Evolutionary conservation across 164 flowering plant genomes (phyloP), one percentile per base, ranked within the genome.

Genomic region (Pachysandra terminalis): DNA sequence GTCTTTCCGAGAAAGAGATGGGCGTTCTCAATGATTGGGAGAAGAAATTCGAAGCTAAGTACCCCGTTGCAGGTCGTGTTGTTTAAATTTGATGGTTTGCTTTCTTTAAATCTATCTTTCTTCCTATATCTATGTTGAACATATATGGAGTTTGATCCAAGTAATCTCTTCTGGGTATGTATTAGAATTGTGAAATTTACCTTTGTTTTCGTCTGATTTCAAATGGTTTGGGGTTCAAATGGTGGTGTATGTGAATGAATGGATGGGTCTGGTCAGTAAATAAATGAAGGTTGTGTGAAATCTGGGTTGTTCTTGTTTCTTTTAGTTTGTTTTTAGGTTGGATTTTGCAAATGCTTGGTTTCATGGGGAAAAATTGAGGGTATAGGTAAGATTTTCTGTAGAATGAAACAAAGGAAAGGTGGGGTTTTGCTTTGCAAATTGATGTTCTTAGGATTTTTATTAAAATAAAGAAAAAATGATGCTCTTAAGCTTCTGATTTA

Each of bases 21-120:
- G 90, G 83, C 12, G 92, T 87, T 15, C 95, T 94, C 56, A 41
- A 71, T 40, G 97, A 90, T 65, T 94, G 98, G 98, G 98, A 90
- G 81, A 87, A 80, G 81, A 94, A 91, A 70, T 94, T 94, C 77
- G 88, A 88, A 73, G 98, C 98, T 67, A 94, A 94, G 92, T 94
- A 94, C 80, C 86, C 96, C 1, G 75, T 91, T 45, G 89, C 90
- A 54, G 98, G 96, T 27, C 91, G 90, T 27, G 86, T 90, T 32
- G 83, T 75, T 32, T 73, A 61, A 49, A 60, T 56, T 45, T 45
- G 15, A 10, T 5, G 51, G 37, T 32, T 32, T 32, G 37, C 3
- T 45, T 45, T 45, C 9, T 10, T 45, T 15, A 45, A 12, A 13
- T 10, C 17, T 45, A 5, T 45, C 51, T 12, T 45, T 45, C 9